Conservation (phyloP, 176 grass and related monocot genomes). For the Themeda triandra region DNA sequence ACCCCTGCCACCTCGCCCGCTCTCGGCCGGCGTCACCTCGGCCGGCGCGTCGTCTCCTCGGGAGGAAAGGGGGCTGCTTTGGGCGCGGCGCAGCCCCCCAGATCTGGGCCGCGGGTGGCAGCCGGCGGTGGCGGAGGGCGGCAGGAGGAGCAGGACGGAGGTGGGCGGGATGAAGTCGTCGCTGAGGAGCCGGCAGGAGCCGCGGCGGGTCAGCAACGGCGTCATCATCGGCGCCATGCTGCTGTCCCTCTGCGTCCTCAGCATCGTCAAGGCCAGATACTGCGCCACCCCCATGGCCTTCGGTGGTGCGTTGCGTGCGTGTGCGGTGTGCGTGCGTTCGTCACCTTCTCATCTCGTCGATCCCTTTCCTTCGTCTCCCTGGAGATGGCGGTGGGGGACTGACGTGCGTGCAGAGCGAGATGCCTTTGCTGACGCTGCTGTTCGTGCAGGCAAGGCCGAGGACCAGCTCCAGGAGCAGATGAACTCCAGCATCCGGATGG, state of each 20-base stretch:
- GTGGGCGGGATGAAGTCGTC: slow-evolving; percentile 54
- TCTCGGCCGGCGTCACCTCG: background rate
- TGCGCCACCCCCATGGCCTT: slow-evolving; percentile 54
- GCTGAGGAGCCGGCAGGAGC: slow-evolving; percentile 58
- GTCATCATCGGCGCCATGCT: slow-evolving; percentile 73
- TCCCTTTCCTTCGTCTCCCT: background rate
- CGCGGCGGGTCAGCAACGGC: slow-evolving; percentile 54
- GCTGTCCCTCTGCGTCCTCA: slow-evolving; percentile 67
- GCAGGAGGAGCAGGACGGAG: background rate
- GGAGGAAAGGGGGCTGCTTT: background rate
- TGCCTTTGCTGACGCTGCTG: background rate
- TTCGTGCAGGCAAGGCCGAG: slow-evolving; percentile 40
- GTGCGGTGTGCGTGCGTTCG: background rate
- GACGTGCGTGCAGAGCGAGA: rapidly evolving
- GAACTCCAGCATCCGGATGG: slow-evolving; percentile 47
- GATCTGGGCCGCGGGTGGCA: slow-evolving; percentile 17
- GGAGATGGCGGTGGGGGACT: too few species aligned
- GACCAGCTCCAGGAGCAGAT: slow-evolving; percentile 58
- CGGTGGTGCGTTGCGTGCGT: slow-evolving; percentile 31
- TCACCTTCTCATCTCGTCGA: background rate
- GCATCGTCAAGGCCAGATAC: slow-evolving; percentile 71
- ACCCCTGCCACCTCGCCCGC: background rate
- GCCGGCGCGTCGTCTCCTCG: background rate
- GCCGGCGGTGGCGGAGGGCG: background rate
- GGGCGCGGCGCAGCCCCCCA: background rate